Conservation (phyloP, 371 early-diverging fungal genomes). For the Mucor saturninus region DNA sequence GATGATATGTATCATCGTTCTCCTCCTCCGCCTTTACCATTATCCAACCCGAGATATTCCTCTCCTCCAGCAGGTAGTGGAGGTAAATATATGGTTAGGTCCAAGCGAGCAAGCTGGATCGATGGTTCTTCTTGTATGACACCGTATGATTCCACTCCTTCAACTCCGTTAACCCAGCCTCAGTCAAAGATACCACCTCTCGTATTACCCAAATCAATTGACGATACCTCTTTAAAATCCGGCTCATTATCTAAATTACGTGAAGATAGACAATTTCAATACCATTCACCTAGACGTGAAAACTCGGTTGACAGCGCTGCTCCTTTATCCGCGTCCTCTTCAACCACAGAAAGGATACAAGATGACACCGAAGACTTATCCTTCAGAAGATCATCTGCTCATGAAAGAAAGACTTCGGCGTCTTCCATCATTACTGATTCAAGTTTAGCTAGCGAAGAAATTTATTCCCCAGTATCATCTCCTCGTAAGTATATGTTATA, state of each 20-base stretch:
- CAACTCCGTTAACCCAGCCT: conserved; percentile 19
- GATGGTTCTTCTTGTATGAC: conserved; percentile 38
- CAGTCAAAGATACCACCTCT: conserved; percentile 15
- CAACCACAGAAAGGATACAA: conserved; percentile 12
- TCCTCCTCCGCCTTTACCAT: conserved; percentile 12
- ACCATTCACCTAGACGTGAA: conserved; percentile 24
- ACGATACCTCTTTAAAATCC: conserved; percentile 30
- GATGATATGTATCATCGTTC: conserved; percentile 16
- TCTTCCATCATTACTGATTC: conserved; percentile 38
- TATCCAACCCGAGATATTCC: conserved; percentile 31
- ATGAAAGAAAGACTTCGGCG: conserved; percentile 32
- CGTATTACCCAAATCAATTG: conserved; percentile 13
- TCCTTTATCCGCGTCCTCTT: conserved; percentile 24
- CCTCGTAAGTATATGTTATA: conserved; percentile 20
- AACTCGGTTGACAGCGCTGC: conserved; percentile 22
- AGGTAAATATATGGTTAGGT: conserved; percentile 42
- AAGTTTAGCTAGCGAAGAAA: conserved; percentile 32
- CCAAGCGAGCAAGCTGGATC: conserved; percentile 48
- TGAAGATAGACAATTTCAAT: conserved; percentile 30
- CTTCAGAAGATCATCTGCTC: conserved; percentile 17
- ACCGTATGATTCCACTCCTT: conserved; percentile 25
- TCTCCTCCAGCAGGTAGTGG: conserved; percentile 47
- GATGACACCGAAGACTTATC: neutral
- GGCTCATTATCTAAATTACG: conserved; percentile 39
- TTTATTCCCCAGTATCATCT: conserved; percentile 26